A percentile compares a stretch with the other conserved stretches of the same genome.
Conservation (phyloP, 2,329 filamentous ascomycete species). For the Arthroderma uncinatum region DNA sequence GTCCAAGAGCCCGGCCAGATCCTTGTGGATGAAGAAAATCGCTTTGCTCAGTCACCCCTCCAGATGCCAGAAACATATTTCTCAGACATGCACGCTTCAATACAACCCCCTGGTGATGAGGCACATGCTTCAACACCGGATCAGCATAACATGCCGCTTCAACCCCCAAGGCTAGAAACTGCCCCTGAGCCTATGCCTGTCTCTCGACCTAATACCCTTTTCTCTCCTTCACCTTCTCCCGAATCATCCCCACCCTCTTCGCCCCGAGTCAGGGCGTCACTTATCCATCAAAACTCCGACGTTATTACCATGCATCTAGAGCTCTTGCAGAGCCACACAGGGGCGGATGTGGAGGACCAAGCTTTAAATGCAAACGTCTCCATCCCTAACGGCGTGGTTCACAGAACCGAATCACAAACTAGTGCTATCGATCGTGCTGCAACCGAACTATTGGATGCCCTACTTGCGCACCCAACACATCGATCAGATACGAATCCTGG, state of each 20-base stretch:
- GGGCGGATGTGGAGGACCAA: not conserved
- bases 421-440: conserved; percentile 20
- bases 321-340: conserved; percentile 23
- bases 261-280: conserved; percentile 32
- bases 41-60: conserved; percentile 30
- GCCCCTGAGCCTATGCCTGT: not conserved
- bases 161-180: not conserved
- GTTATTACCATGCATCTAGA: conserved; percentile 37
- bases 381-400: conserved; percentile 12
- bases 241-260: conserved; percentile 33
- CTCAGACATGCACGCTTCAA: conserved; percentile 15
- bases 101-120: not conserved
- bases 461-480: conserved; percentile 21
- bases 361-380: not conserved
- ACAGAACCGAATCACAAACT: conserved; percentile 16
- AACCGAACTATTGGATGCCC: conserved; percentile 27
- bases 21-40: conserved; percentile 26
- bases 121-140: conserved; percentile 2
- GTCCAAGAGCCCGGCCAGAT: conserved; percentile 13
- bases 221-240: conserved; percentile 31
- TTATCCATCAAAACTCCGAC: conserved; percentile 35
- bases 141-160: not conserved
- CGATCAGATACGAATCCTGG: not conserved
- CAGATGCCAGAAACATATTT: conserved; percentile 26
- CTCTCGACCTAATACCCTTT: conserved; percentile 32